Evolutionary conservation across 305 asterid species (phyloP), one percentile per base, ranked within the genome.

Genomic region (Rubia peregrina): DNA sequence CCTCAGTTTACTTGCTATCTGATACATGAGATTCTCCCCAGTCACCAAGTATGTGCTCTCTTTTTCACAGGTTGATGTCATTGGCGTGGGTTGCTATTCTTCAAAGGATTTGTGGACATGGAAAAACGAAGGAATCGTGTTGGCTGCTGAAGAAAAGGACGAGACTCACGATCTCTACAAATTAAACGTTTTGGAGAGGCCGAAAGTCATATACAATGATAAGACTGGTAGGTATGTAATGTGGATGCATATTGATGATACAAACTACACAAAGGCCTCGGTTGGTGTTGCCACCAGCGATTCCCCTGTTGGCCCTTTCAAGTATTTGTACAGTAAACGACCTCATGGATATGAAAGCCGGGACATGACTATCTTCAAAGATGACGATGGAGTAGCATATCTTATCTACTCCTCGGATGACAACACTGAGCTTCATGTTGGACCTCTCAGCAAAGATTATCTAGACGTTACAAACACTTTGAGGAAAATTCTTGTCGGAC

Each of bases 181-280:
- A 69, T 83, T 77, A 68, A 95, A 95, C 9, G 96, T 95, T 66
- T 87, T 95, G 11, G 98, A 95, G 84, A 79, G 98, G 83, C 99
- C 99, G 13, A 94, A 94, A 81, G 99, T 95, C 73, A 87, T 95
- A 38, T 90, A 88, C 83, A 90, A 95, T 6, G 89, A 84, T 38
- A 85, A 79, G 53, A 91, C 95, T 0, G 73, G 69, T 21, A 87
- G 85, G 73, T 95, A 86, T 9, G 87, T 91, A 42, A 95, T 91
- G 99, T 95, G 98, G 99, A 95, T 91, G 99, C 99, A 91, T 83
- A 79, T 95, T 3, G 98, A 95, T 30, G 93, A 95, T 60, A 71
- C 85, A 4, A 90, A 89, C 87, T 95, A 95, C 84, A 95, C 98
- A 43, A 89, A 91, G 79, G 99, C 99, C 75, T 84, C 97, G 0